phyloP scores from a whole-genome alignment of 176 grass and related monocot species.

The Triticum aestivum region DNA sequence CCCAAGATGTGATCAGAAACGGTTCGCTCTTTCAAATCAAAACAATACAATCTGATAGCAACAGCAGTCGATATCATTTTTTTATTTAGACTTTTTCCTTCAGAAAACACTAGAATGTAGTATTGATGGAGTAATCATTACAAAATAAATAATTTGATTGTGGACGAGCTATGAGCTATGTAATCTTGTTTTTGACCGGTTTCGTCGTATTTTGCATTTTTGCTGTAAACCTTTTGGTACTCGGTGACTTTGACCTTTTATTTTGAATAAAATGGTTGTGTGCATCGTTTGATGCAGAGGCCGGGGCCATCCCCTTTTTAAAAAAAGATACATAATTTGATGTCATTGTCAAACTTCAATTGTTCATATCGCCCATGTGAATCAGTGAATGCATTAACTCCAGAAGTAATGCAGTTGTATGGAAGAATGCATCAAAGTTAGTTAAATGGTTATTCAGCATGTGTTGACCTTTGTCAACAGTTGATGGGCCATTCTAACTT shows the following conservation, averaged over 20 bases:
- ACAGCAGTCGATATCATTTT: background rate
- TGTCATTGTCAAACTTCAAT: background rate
- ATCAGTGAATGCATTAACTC: background rate
- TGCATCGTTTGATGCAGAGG: too few relatives aligned
- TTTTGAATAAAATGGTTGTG: too few relatives aligned
- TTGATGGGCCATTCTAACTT: background rate
- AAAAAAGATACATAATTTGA: background rate
- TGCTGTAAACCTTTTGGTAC: too few relatives aligned
- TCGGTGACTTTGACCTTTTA: too few relatives aligned
- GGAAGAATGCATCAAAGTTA: background rate
- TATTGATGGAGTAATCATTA: background rate
- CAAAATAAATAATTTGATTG: conserved; percentile 6
- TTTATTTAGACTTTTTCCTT: background rate
- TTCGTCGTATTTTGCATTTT: too few relatives aligned
- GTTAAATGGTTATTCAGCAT: background rate
- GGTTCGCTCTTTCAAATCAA: conserved; percentile 15
- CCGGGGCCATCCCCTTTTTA: too few relatives aligned
- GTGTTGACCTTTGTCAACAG: background rate
- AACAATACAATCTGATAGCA: background rate
- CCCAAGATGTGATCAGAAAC: conserved; percentile 5
- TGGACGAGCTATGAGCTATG: too few relatives aligned
- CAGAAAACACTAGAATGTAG: background rate
- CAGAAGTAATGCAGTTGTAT: background rate
- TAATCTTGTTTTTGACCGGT: too few relatives aligned
- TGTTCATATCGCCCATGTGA: background rate